phyloP scores from a whole-genome alignment of 2,329 filamentous ascomycete species.

The Fusarium concolor region DNA sequence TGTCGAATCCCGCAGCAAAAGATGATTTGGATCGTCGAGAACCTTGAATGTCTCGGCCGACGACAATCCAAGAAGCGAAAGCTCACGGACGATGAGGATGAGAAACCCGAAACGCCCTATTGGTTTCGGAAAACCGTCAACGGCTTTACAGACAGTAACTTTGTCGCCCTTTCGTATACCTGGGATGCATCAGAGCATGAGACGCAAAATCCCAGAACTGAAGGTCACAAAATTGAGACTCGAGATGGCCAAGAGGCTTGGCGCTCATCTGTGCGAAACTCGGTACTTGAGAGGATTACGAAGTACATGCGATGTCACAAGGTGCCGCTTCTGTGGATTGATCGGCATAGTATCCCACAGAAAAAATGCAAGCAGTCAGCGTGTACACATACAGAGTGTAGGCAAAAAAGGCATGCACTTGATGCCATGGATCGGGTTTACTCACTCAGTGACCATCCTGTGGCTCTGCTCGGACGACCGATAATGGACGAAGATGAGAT shows the following conservation, averaged over 20 bases:
- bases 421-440: conserved; percentile 52
- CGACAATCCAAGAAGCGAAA: conserved; percentile 25
- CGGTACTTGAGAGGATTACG: conserved; percentile 39
- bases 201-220: neutral
- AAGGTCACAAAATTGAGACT: conserved; percentile 19
- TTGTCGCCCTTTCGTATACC: conserved; percentile 32
- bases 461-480: conserved; percentile 45
- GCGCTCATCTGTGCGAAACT: conserved; percentile 41
- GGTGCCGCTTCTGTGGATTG: conserved; percentile 47
- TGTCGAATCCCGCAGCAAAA: conserved; percentile 30
- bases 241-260: conserved; percentile 6
- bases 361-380: conserved; percentile 28
- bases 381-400: conserved; percentile 35
- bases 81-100: accelerated
- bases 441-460: conserved; percentile 45
- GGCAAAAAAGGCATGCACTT: conserved; percentile 44
- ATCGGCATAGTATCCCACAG: conserved; percentile 46
- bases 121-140: conserved; percentile 23
- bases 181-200: conserved; percentile 34
- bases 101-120: neutral
- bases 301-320: conserved; percentile 41
- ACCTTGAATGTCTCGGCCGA: conserved; percentile 31
- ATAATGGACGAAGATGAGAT: conserved; percentile 26
- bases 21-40: conserved; percentile 38
- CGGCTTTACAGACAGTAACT: conserved; percentile 17